Conservation (phyloP, 805 yeast genomes). For the Cyberlindnera bimundalis region DNA sequence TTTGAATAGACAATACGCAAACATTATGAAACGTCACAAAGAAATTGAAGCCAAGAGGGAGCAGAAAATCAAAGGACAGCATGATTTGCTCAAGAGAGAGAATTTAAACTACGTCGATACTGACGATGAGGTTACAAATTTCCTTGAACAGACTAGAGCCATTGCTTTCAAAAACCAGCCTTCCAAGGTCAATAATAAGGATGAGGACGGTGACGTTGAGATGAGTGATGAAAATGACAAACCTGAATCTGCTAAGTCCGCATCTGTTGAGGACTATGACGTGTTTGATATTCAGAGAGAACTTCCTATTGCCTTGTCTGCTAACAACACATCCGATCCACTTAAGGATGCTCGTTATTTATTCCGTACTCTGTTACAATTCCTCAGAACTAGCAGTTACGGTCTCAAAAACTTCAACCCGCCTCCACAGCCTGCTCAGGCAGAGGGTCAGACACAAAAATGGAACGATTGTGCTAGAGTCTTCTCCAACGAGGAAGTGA, state of each 20-base stretch:
- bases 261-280: constrained; percentile 27
- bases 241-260: constrained; percentile 6
- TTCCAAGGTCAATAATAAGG: constrained; percentile 10
- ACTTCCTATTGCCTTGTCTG: constrained; percentile 58
- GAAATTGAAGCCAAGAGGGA: constrained; percentile 44
- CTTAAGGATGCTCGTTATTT: constrained; percentile 84
- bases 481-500: constrained; percentile 79
- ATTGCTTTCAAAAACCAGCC: constrained; percentile 11
- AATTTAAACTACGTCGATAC: constrained; percentile 34
- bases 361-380: constrained; percentile 84
- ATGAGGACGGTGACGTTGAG: constrained; percentile 30
- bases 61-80: constrained; percentile 41
- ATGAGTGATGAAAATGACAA: constrained; percentile 24
- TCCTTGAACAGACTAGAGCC: constrained; percentile 26
- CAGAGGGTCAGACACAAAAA: constrained; percentile 46
- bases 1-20: constrained; percentile 67
- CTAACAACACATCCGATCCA: constrained; percentile 51
- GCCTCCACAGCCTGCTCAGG: constrained; percentile 50
- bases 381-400: constrained; percentile 83
- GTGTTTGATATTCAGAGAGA: constrained; percentile 44
- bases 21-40: constrained; percentile 59
- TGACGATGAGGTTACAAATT: constrained; percentile 33
- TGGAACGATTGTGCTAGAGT: constrained; percentile 89
- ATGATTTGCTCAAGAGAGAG: constrained; percentile 29
- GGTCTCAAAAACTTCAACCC: constrained; percentile 90